phyloP scores from a whole-genome alignment of 2,329 filamentous ascomycete species.

The Pseudogymnoascus sp. region DNA sequence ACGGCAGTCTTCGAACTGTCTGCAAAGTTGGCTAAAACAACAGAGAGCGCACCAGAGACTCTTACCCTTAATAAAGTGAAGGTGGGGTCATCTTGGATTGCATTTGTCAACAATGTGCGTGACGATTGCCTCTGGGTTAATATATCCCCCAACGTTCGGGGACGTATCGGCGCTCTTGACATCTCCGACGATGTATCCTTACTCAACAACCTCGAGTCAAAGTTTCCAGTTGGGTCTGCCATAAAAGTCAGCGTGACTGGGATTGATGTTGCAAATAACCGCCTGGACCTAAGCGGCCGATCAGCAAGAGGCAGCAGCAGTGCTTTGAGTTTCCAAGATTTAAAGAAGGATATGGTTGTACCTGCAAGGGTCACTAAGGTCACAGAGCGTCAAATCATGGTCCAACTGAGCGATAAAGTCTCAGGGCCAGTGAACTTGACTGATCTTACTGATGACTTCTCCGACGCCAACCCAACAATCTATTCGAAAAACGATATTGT shows the following conservation, averaged over 20 bases:
- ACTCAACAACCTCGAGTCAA: conserved; percentile 65
- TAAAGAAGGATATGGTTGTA: conserved; percentile 75
- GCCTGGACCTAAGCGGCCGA: conserved; percentile 76
- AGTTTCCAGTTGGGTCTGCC: conserved; percentile 87
- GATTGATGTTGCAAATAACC: conserved; percentile 66
- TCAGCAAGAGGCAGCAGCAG: conserved; percentile 49
- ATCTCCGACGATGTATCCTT: conserved; percentile 80
- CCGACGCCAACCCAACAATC: conserved; percentile 66
- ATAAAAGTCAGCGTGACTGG: conserved; percentile 71
- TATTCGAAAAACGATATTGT: conserved; percentile 81
- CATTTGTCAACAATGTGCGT: conserved; percentile 85
- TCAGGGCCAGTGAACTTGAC: conserved; percentile 75
- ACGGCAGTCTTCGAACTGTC: conserved; percentile 80
- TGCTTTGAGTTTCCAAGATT: conserved; percentile 58
- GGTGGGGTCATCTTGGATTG: conserved; percentile 65
- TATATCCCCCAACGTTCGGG: conserved; percentile 79
- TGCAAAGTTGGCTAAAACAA: conserved; percentile 58
- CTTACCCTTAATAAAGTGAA: conserved; percentile 68
- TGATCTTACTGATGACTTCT: conserved; percentile 82
- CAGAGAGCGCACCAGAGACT: conserved; percentile 49
- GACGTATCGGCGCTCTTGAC: conserved; percentile 75
- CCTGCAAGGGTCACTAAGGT: conserved; percentile 80
- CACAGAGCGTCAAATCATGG: conserved; percentile 73
- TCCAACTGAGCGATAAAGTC: conserved; percentile 75
- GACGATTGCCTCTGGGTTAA: conserved; percentile 84